Evolutionary conservation across 129 eudicot genomes (phyloP), one percentile per base, ranked within the genome.

Genomic region (Tagetes patula): DNA sequence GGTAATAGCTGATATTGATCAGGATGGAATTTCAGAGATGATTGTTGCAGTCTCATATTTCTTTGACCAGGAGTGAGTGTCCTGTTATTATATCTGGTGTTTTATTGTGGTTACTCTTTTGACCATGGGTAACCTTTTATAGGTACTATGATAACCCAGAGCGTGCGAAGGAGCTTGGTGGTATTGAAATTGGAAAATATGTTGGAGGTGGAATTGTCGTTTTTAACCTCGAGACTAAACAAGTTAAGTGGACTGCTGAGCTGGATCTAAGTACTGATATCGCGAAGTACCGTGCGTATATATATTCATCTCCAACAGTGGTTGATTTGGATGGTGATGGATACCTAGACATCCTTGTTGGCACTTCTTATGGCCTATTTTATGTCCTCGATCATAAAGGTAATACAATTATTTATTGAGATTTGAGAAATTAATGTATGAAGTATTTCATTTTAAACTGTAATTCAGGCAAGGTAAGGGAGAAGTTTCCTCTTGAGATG

Each of bases 311-410:
- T 60, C 97, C 99, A 2, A 95, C 97, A 34, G 99, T 95, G 31
- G 91, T 84, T 74, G 99, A 95, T 88, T 83, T 95, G 86, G 99
- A 95, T 70, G 92, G 91, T 70, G 99, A 95, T 85, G 99, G 99
- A 65, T 77, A 88, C 40, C 59, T 95, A 81, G 99, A 95, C 85
- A 95, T 95, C 65, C 88, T 95, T 40, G 91, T 95, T 59, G 99
- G 99, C 70, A 95, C 99, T 76, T 95, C 99, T 68, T 95, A n/a
- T 82, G 99, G 99, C 77, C 67, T 83, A 84, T 86, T 95, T 69
- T 90, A 95, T 79, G 90, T 89, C 59, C 78, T 95, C 61, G 97
- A 95, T 82, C 99, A 95, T 80, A 89, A 85, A 65, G 99, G 99
- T 95, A 74, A 81, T 76, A 41, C 40, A 60, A 46, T 50, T 7